Evolutionary conservation across 2,329 filamentous ascomycete species (phyloP).

Genomic region (Emericellopsis cladophorae): DNA sequence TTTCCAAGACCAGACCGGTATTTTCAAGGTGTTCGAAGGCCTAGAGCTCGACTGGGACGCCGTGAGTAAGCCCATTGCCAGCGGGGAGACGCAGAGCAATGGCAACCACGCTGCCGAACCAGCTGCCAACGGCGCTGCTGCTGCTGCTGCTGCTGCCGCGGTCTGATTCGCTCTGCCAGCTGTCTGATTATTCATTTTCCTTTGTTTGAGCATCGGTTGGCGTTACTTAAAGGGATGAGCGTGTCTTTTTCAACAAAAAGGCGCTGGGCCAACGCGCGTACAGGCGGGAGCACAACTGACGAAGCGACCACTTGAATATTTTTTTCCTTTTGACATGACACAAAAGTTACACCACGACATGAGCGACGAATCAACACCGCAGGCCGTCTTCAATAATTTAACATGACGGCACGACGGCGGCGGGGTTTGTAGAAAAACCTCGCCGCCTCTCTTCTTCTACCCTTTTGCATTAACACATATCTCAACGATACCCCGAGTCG

Average conservation of each 20-base stretch:
- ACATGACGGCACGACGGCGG: slow-evolving; percentile 1
- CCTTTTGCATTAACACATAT: slow-evolving; percentile 12
- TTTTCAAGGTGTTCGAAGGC: slow-evolving; percentile 78
- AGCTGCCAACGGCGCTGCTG: slow-evolving; percentile 2
- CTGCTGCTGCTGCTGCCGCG: not conserved
- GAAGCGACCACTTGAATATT: not conserved
- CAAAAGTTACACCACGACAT: not conserved
- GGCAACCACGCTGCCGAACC: not conserved
- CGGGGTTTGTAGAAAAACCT: not conserved
- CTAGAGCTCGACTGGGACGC: slow-evolving; percentile 44
- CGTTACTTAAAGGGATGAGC: slow-evolving; percentile 1
- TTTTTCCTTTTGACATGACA: slow-evolving; percentile 1
- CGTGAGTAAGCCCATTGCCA: not conserved
- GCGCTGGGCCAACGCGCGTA: slow-evolving; percentile 13
- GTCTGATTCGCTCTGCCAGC: slow-evolving; percentile 5
- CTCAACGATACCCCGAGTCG: slow-evolving; percentile 25
- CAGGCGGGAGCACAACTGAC: not conserved
- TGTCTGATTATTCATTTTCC: slow-evolving; percentile 4
- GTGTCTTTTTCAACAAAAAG: slow-evolving; percentile 15
- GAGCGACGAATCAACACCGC: slow-evolving; percentile 4
- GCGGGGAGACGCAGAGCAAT: not conserved
- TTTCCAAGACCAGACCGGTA: slow-evolving; percentile 71
- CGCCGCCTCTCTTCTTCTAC: not conserved
- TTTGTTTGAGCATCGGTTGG: slow-evolving; percentile 8
- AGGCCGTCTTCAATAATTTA: slow-evolving; percentile 2